Conservation (phyloP, 2,329 filamentous ascomycete genomes). For the Coniochaeta pulveracea region DNA sequence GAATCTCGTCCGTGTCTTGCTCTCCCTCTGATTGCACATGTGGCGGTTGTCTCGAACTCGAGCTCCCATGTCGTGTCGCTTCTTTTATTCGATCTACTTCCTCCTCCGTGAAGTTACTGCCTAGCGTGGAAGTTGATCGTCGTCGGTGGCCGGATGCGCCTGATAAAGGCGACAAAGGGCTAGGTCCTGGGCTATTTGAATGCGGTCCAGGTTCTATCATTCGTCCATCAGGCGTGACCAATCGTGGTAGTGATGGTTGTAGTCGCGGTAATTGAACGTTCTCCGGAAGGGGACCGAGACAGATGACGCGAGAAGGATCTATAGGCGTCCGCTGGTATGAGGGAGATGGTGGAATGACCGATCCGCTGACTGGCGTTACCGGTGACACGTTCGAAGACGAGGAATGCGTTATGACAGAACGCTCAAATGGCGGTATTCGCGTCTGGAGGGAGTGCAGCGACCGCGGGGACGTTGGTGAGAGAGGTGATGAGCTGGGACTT, state of each 20-base stretch:
- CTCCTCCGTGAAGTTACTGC: constrained; percentile 46
- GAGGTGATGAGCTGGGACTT: constrained; percentile 14
- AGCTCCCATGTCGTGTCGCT: constrained; percentile 16
- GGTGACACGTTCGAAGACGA: constrained; percentile 15
- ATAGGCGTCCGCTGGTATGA: constrained; percentile 37
- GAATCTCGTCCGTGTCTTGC: constrained; percentile 4
- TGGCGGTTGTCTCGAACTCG: constrained; percentile 8
- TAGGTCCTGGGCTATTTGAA: constrained; percentile 10
- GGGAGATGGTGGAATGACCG: constrained; percentile 19
- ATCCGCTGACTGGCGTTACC: constrained; percentile 16
- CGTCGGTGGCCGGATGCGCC: constrained; percentile 11
- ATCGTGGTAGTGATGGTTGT: constrained; percentile 15
- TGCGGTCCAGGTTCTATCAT: constrained; percentile 3
- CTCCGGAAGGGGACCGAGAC: constrained; percentile 41
- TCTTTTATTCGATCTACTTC: constrained; percentile 25
- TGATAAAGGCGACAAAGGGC: constrained; percentile 5
- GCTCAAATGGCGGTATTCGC: no score
- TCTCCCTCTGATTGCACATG: constrained; percentile 3
- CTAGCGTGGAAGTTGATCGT: constrained; percentile 31
- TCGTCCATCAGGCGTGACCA: constrained; percentile 16
- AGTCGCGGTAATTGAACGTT: constrained; percentile 28
- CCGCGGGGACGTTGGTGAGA: constrained; percentile 10
- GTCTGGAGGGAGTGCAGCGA: constrained; percentile 10
- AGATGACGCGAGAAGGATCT: constrained; percentile 39
- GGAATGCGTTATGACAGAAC: no score